Evolutionary conservation across 1,139 yeast genomes (phyloP).

Genomic region (Hyphopichia khmerensis): DNA sequence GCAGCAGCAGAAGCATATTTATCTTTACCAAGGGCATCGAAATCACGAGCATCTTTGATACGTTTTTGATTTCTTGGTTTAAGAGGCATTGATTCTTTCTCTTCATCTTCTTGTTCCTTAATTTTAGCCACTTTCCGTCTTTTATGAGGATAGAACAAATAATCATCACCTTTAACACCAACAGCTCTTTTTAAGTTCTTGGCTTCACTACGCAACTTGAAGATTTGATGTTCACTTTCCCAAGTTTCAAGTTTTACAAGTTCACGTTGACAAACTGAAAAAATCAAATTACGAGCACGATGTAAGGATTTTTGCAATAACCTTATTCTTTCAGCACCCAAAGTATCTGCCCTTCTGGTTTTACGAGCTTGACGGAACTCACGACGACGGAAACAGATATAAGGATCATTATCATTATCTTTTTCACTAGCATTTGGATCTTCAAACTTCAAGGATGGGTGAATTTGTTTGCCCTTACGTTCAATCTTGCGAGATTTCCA

Average conservation of each 20-base stretch:
- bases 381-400: conserved; percentile 92
- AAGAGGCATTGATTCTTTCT: conserved; percentile 12
- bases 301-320: conserved; percentile 73
- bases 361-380: conserved; percentile 95
- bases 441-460: conserved; percentile 79
- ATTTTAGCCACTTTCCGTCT: conserved; percentile 55
- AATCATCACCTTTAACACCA: conserved; percentile 82
- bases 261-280: conserved; percentile 76
- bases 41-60: conserved; percentile 1
- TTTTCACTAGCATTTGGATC: conserved; percentile 75
- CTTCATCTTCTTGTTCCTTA: conserved; percentile 37
- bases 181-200: conserved; percentile 73
- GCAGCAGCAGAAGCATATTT: conserved; percentile 10
- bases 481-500: conserved; percentile 76
- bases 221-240: conserved; percentile 60
- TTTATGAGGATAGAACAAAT: conserved; percentile 76
- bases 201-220: conserved; percentile 68
- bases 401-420: conserved; percentile 90
- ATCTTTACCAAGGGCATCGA: not conserved
- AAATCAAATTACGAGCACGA: conserved; percentile 69
- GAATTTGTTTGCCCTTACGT: conserved; percentile 67
- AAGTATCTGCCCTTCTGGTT: conserved; percentile 91
- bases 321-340: conserved; percentile 83
- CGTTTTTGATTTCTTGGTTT: conserved; percentile 2
- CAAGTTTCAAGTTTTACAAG: conserved; percentile 56